phyloP scores from a whole-genome alignment of 225 moss, liverwort and hornwort genomes.

The Pseudisothecium myosuroides region DNA sequence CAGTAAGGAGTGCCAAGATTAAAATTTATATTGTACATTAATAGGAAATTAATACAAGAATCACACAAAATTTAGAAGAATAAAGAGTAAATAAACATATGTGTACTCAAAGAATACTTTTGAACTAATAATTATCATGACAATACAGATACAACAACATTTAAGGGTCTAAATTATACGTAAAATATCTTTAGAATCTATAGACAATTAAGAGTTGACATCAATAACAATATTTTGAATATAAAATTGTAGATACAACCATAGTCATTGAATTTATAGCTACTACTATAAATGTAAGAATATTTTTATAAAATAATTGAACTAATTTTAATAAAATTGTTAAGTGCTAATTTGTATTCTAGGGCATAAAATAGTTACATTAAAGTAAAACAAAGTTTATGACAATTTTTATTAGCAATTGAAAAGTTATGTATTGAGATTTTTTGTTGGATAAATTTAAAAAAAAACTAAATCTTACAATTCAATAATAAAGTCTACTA shows the following conservation, averaged over 20 bases:
- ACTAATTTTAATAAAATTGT: neutral
- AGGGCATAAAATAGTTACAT: neutral
- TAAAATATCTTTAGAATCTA: neutral
- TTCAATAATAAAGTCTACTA: neutral
- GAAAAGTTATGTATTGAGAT: neutral
- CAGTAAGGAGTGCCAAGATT: fast-evolving
- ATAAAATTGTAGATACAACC: neutral
- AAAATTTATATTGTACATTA: neutral
- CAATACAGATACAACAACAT: neutral
- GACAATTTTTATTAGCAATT: neutral
- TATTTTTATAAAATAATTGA: neutral
- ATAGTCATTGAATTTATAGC: neutral
- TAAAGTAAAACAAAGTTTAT: too few relatives aligned
- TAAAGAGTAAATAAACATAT: fast-evolving
- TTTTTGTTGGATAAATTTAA: neutral
- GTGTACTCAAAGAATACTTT: too few relatives aligned
- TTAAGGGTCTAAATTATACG: neutral
- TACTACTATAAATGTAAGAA: neutral
- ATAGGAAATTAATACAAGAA: neutral
- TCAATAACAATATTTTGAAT: neutral
- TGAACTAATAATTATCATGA: neutral
- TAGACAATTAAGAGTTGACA: neutral
- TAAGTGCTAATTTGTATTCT: too few relatives aligned
- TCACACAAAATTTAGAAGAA: too few relatives aligned
- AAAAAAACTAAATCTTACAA: fast-evolving